A percentile compares a stretch with the other conserved stretches of the same genome.
These are phyloP conservation scores for Carallia brachiata DNA, from an alignment of 345 rosid genomes.

Conservation along the genomic window DNA sequence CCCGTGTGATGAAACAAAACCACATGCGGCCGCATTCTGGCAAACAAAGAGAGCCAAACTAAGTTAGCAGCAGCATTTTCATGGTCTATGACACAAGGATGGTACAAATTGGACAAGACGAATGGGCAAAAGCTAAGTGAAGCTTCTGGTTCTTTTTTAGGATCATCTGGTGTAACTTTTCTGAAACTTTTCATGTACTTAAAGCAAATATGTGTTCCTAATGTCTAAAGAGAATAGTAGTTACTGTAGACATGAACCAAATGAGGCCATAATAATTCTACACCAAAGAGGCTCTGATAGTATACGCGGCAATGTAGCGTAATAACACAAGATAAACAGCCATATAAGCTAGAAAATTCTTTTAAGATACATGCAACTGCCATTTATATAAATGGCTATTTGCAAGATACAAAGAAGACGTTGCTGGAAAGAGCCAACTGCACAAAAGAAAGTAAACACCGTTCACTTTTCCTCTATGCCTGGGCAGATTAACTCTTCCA, in stretches of 20 bases:
- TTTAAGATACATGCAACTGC: not conserved
- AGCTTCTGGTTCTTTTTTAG: no score
- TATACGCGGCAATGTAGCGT: not conserved
- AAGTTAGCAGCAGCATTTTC: not conserved
- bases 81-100: not conserved
- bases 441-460: slow-evolving; percentile 2
- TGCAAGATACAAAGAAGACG: slow-evolving; percentile 3
- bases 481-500: slow-evolving; percentile 7
- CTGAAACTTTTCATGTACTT: no score
- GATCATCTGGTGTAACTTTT: no score
- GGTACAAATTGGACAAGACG: no score
- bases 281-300: not conserved
- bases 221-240: not conserved
- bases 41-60: not conserved
- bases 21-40: not conserved
- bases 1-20: not conserved
- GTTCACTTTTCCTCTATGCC: not conserved
- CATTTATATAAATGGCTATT: not conserved
- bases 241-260: not conserved
- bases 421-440: slow-evolving; percentile 4
- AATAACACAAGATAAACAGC: not conserved
- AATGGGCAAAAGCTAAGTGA: no score
- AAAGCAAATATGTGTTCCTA: no score
- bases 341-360: not conserved
- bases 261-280: not conserved